Conservation (phyloP, 2,329 filamentous ascomycete genomes). For the Gnomoniopsis sp. region DNA sequence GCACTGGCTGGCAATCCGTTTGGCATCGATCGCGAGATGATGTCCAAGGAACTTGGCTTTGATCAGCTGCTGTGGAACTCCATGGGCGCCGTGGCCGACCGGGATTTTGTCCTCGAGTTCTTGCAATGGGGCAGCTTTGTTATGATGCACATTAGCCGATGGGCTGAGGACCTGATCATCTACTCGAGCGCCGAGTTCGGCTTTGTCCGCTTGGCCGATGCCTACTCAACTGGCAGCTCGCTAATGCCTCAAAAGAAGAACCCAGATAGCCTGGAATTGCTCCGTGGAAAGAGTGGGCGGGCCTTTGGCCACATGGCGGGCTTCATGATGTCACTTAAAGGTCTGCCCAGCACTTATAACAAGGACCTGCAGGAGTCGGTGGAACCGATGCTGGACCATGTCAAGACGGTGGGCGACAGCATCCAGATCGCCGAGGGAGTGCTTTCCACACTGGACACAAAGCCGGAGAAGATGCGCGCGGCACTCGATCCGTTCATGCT, state of each 20-base stretch:
- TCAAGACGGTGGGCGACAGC: conserved; percentile 70
- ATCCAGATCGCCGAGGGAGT: conserved; percentile 78
- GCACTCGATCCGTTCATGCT: conserved; percentile 59
- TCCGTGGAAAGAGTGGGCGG: conserved; percentile 58
- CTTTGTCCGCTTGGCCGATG: conserved; percentile 72
- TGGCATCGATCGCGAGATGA: conserved; percentile 72
- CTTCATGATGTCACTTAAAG: conserved; percentile 69
- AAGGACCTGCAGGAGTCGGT: conserved; percentile 69
- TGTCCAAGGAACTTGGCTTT: conserved; percentile 79
- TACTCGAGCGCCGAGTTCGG: conserved; percentile 74
- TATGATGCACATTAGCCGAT: conserved; percentile 76
- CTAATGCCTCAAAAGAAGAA: conserved; percentile 87
- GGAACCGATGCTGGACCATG: conserved; percentile 71
- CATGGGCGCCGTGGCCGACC: conserved; percentile 71
- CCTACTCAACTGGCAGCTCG: conserved; percentile 73
- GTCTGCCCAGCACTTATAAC: conserved; percentile 71
- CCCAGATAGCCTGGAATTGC: conserved; percentile 63
- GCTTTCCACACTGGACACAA: conserved; percentile 66
- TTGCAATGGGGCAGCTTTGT: conserved; percentile 77
- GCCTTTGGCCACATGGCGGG: conserved; percentile 47
- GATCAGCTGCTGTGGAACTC: conserved; percentile 72
- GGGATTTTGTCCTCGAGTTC: conserved; percentile 79
- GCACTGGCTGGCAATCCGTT: conserved; percentile 82
- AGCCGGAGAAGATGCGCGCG: conserved; percentile 67
- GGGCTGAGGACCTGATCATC: conserved; percentile 83